These are phyloP conservation scores for Skeletonema menzelii DNA, from an alignment of 108 stramenopile genomes.

Conservation along the genomic window DNA sequence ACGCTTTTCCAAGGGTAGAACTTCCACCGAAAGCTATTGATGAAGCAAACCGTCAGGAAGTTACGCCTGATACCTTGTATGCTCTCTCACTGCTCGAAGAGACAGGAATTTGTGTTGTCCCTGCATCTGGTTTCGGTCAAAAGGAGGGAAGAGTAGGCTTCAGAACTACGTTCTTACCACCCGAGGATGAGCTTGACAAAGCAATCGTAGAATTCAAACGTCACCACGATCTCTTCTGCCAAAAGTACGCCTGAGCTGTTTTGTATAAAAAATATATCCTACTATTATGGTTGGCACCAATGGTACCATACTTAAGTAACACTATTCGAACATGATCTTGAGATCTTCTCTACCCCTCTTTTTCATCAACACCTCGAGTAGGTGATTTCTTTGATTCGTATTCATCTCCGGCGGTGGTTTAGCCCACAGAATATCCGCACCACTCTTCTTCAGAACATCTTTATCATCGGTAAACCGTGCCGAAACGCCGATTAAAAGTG, in stretches of 20 bases:
- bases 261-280: not conserved
- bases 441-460: slow-evolving; percentile 36
- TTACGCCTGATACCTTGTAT: slow-evolving; percentile 89
- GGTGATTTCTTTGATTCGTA: slow-evolving; percentile 42
- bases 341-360: slow-evolving; percentile 39
- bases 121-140: slow-evolving; percentile 94
- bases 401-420: slow-evolving; percentile 69
- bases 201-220: slow-evolving; percentile 73
- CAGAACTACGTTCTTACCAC: slow-evolving; percentile 93
- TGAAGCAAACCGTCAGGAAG: slow-evolving; percentile 65
- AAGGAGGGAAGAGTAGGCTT: slow-evolving; percentile 86
- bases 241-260: slow-evolving; percentile 54
- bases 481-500: slow-evolving; percentile 69
- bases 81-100: slow-evolving; percentile 84
- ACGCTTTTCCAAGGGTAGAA: slow-evolving; percentile 89
- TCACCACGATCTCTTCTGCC: slow-evolving; percentile 84
- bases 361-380: slow-evolving; percentile 44
- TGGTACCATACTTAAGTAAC: not conserved
- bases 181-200: slow-evolving; percentile 73
- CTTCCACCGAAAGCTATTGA: slow-evolving; percentile 82
- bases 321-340: not conserved
- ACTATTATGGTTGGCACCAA: not conserved
- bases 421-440: slow-evolving; percentile 69
- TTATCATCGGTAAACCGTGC: slow-evolving; percentile 43
- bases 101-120: slow-evolving; percentile 93